These are phyloP conservation scores for Sclerotinia subarctica DNA, from an alignment of 2,329 filamentous ascomycete species.

Conservation along the genomic window DNA sequence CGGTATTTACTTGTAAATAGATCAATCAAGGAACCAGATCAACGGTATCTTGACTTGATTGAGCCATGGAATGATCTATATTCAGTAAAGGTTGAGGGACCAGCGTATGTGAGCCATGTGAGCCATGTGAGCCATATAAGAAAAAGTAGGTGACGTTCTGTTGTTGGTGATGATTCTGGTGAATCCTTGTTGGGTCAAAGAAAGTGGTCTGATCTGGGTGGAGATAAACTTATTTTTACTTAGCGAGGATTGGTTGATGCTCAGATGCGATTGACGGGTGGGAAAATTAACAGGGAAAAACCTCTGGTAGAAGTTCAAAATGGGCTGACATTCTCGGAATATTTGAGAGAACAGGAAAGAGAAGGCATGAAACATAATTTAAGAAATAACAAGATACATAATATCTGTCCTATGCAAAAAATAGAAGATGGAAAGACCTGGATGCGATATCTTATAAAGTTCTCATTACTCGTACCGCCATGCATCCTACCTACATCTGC, in stretches of 20 bases:
- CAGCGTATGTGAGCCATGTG: not conserved
- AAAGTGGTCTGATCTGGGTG: constrained; percentile 23
- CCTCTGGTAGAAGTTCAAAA: not conserved
- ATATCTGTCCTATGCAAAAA: too few species aligned
- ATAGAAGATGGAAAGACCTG: not conserved
- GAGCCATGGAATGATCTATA: not conserved
- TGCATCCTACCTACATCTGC: too few species aligned
- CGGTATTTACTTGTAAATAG: not conserved
- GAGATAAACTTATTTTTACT: not conserved
- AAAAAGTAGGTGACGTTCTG: constrained; percentile 1
- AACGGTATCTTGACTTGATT: not conserved
- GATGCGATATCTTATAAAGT: not conserved
- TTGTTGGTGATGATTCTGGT: not conserved
- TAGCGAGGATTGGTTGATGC: not conserved
- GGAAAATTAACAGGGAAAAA: constrained; percentile 14
- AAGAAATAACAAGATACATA: not conserved
- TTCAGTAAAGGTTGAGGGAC: not conserved
- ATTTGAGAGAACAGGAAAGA: not conserved
- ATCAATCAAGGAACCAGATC: not conserved
- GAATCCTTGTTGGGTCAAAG: constrained; percentile 17
- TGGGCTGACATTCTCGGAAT: constrained; percentile 7
- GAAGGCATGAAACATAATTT: constrained; percentile 3
- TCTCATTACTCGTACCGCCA: not conserved
- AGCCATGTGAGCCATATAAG: not conserved
- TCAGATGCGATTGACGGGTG: not conserved